Conservation (phyloP, 2,329 filamentous ascomycete species). For the Orbilia quercus region DNA sequence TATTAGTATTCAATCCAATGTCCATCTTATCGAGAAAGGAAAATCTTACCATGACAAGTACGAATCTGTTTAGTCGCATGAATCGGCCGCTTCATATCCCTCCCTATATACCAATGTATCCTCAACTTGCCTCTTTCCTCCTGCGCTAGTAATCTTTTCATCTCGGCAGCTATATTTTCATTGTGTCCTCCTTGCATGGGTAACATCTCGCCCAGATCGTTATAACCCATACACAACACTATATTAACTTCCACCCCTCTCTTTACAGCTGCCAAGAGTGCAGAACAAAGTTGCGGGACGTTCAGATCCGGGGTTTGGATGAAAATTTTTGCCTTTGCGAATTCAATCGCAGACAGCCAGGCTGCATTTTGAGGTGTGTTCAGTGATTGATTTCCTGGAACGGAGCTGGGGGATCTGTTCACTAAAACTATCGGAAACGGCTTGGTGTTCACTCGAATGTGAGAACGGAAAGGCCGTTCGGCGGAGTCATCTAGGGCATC, state of each 20-base stretch:
- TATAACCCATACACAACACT: constrained; percentile 44
- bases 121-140: constrained; percentile 16
- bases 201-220: constrained; percentile 53
- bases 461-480: constrained; percentile 5
- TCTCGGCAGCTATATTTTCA: constrained; percentile 25
- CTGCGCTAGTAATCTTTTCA: constrained; percentile 26
- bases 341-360: constrained; percentile 39
- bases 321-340: constrained; percentile 34
- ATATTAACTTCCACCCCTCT: constrained; percentile 32
- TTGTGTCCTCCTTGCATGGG: constrained; percentile 49
- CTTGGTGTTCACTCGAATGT: neutral
- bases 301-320: constrained; percentile 50
- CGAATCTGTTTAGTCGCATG: constrained; percentile 30
- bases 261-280: constrained; percentile 26
- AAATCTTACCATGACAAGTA: constrained; percentile 48
- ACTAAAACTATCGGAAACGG: constrained; percentile 32
- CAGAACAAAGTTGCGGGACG: constrained; percentile 13
- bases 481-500: constrained; percentile 5
- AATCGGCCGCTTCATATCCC: constrained; percentile 34
- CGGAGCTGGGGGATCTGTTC: constrained; percentile 22
- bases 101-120: constrained; percentile 42
- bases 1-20: neutral
- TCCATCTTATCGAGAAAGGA: neutral
- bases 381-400: constrained; percentile 26
- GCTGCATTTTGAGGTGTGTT: constrained; percentile 41